Evolutionary conservation across 768 basidiomycete genomes (phyloP), one percentile per base, ranked within the genome.

Genomic region (Porphyrellus cyaneotinctus): DNA sequence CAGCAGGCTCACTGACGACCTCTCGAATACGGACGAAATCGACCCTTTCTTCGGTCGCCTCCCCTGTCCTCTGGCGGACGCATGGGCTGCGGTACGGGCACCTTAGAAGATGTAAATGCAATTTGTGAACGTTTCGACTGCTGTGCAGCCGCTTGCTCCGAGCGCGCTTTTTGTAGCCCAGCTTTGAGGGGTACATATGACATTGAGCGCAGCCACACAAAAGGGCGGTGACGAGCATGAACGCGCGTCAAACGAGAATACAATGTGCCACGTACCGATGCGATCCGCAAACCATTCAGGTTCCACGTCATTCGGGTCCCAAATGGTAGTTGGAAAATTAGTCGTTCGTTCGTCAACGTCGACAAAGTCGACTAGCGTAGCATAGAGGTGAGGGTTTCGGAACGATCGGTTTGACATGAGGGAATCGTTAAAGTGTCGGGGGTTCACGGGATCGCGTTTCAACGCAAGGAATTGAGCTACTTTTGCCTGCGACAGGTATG

Each of bases 351-450:
- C 95, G 62, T 95, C 86, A 15, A 95, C 87, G 52, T 88, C 87
- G 15, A 97, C 85, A 65, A 95, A 97, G 64, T 97, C 91, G 56
- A 99, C 95, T 2, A 99, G 82, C 61, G 93, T 93, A 13, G 90
- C 77, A 69, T 95, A 97, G n/a, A 98, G 81, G 64, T 97, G 91
- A 0, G 95, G 95, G 64, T 99, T 99, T 24, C 93, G 84, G 72
- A 98, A 99, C 5, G 92, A 85, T 39, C 91, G 85, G 59, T 89
- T 91, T 9, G 85, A 82, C 85, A 97, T 91, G 37, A 99, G 79
- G 2, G 91, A 91, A 68, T 97, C 93, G 68, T 98, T 99, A 74
- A 97, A 97, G 69, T 97, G 94, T 59, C 85, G 84, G 1, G 88
- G 87, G 60, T 80, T 78, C 2, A 56, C 54, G 11, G 80, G 64